Evolutionary conservation across 1,284 basidiomycete species (phyloP).

Genomic region (Melampsora larici-populina): DNA sequence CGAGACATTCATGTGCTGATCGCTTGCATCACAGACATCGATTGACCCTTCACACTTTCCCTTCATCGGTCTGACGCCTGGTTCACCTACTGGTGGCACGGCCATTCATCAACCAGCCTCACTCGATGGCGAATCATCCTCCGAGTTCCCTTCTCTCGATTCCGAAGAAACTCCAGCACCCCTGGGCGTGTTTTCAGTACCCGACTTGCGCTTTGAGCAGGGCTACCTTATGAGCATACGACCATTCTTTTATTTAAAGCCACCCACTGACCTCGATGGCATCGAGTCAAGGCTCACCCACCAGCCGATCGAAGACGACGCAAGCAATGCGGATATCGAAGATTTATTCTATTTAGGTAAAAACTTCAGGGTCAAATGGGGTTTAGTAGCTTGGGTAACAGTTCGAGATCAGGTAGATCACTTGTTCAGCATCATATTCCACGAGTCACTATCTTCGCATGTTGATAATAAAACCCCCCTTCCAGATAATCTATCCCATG

Average conservation of each 20-base stretch:
- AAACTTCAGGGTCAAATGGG: constrained; percentile 36
- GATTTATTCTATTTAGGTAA: constrained; percentile 28
- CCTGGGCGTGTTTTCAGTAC: constrained; percentile 8
- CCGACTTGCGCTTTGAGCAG: constrained; percentile 39
- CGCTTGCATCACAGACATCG: constrained; percentile 7
- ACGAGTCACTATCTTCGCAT: no score
- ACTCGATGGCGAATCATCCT: background rate
- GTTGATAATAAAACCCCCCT: background rate
- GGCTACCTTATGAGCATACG: constrained; percentile 34
- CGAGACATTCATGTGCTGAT: no score
- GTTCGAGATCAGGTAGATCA: constrained; percentile 30
- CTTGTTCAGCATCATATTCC: background rate
- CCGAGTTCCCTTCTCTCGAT: constrained; percentile 10
- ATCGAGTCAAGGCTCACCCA: background rate
- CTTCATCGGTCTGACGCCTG: constrained; percentile 9
- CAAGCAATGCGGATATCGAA: background rate
- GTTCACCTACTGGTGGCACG: background rate
- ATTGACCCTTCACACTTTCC: constrained; percentile 33
- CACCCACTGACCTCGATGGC: background rate
- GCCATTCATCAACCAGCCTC: constrained; percentile 15
- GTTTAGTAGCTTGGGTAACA: constrained; percentile 27
- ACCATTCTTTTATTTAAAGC: constrained; percentile 37
- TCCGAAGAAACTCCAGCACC: background rate
- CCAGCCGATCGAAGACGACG: background rate
- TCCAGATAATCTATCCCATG: constrained; percentile 27